These are phyloP conservation scores for Teunomyces pallodes DNA, from an alignment of 805 yeast genomes.

Conservation along the genomic window DNA sequence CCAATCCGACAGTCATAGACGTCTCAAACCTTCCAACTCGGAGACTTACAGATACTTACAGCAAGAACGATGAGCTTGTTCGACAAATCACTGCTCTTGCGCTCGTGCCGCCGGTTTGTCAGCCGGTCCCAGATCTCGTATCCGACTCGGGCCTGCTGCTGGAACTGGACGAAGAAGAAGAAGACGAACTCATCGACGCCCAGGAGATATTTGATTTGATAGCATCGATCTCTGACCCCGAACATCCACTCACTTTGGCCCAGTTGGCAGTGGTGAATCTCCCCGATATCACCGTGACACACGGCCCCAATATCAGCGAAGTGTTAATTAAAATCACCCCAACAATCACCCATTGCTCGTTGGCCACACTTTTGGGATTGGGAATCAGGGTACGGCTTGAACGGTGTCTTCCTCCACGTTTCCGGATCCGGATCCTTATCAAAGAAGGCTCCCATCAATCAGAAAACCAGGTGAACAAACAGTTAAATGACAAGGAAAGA, in stretches of 20 bases:
- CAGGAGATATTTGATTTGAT: constrained; percentile 89
- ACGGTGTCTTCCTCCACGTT: constrained; percentile 81
- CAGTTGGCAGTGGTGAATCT: constrained; percentile 91
- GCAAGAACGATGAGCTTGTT: constrained; percentile 16
- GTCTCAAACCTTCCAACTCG: constrained; percentile 75
- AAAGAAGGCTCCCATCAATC: constrained; percentile 95
- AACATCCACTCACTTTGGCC: constrained; percentile 92
- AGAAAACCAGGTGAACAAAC: constrained; percentile 94
- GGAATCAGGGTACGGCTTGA: constrained; percentile 92
- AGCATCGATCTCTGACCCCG: constrained; percentile 90
- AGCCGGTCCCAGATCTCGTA: constrained; percentile 24
- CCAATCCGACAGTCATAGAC: constrained; percentile 85
- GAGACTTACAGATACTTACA: constrained; percentile 12
- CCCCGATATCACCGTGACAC: constrained; percentile 69
- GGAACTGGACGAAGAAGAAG: constrained; percentile 16
- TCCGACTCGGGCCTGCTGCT: constrained; percentile 20
- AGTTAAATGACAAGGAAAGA: constrained; percentile 93
- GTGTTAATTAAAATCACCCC: constrained; percentile 88
- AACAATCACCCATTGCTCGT: constrained; percentile 94
- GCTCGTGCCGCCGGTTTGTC: constrained; percentile 12
- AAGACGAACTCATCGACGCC: constrained; percentile 61
- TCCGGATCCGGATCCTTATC: constrained; percentile 71
- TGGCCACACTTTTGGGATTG: constrained; percentile 92
- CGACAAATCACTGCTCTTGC: constrained; percentile 36
- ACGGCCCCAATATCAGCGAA: constrained; percentile 62